These are phyloP conservation scores for Scedosporium dehoogii DNA, from an alignment of 2,329 filamentous ascomycete genomes.

Conservation along the genomic window DNA sequence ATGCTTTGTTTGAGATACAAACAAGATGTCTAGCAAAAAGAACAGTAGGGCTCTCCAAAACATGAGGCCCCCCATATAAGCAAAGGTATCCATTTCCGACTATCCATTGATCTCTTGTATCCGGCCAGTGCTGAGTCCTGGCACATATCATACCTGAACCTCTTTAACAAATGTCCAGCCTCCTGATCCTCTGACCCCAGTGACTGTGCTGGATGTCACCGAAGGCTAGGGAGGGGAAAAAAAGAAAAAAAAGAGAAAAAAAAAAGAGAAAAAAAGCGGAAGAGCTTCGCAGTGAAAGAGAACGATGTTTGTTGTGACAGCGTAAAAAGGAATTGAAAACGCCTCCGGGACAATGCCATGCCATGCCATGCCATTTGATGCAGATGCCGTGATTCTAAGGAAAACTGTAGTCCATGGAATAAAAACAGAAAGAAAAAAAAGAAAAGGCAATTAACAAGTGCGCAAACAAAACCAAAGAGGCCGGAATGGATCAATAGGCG, in stretches of 20 bases:
- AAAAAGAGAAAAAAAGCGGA: background rate
- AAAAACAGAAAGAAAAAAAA: slow-evolving; percentile 12
- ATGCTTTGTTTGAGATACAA: slow-evolving; percentile 1
- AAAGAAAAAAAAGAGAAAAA: slow-evolving; percentile 1
- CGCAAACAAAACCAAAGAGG: background rate
- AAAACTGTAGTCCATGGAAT: background rate
- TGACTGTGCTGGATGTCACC: background rate
- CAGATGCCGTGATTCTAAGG: slow-evolving; percentile 10
- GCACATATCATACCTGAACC: background rate
- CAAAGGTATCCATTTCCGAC: background rate
- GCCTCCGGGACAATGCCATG: slow-evolving; percentile 21
- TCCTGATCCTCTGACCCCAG: background rate
- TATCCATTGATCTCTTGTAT: background rate
- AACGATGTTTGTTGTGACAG: background rate
- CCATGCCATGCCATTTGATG: slow-evolving; percentile 18
- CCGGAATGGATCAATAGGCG: background rate
- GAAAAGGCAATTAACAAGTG: slow-evolving; percentile 4
- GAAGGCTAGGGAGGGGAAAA: background rate
- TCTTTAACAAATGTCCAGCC: background rate
- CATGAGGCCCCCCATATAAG: background rate
- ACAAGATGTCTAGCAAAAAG: background rate
- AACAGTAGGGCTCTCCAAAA: background rate
- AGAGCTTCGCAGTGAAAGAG: background rate
- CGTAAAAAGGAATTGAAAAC: background rate
- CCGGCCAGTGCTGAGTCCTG: background rate